Evolutionary conservation across 2,329 filamentous ascomycete genomes (phyloP).

Genomic region (Botryotinia convoluta): DNA sequence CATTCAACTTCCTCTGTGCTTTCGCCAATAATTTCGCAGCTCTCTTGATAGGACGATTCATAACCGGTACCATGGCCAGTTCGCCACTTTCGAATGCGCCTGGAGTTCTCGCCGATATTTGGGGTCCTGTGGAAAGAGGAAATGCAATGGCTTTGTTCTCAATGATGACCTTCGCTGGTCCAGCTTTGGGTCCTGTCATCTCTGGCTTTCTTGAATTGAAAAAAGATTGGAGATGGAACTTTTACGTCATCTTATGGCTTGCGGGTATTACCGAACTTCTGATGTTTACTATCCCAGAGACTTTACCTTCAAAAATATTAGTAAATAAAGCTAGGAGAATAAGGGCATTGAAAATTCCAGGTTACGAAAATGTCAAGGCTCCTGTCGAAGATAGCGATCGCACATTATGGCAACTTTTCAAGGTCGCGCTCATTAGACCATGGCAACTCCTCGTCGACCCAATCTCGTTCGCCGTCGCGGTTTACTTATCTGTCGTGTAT

Average conservation of each 20-base stretch:
- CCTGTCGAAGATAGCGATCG: constrained; percentile 62
- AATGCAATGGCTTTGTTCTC: constrained; percentile 63
- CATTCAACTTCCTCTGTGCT: constrained; percentile 60
- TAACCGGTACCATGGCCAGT: constrained; percentile 60
- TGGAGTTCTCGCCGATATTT: constrained; percentile 62
- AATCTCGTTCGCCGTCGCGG: constrained; percentile 76
- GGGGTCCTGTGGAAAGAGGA: constrained; percentile 51
- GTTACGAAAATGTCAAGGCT: constrained; percentile 52
- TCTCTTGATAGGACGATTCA: constrained; percentile 64
- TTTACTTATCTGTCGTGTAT: constrained; percentile 67
- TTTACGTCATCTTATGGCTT: constrained; percentile 49
- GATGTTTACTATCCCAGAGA: constrained; percentile 60
- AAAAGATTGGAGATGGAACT: constrained; percentile 51
- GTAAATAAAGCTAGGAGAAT: constrained; percentile 53
- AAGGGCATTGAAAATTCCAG: constrained; percentile 47
- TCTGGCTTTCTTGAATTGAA: constrained; percentile 56
- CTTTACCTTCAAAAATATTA: constrained; percentile 51
- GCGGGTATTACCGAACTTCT: constrained; percentile 42
- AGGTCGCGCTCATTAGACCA: constrained; percentile 78
- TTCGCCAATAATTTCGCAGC: constrained; percentile 57
- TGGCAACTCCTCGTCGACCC: constrained; percentile 88
- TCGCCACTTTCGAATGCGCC: constrained; percentile 61
- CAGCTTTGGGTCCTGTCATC: constrained; percentile 47
- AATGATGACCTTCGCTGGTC: constrained; percentile 59
- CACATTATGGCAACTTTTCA: constrained; percentile 56